Conservation (phyloP, 2,329 filamentous ascomycete species). For the Aspergillus hortae region DNA sequence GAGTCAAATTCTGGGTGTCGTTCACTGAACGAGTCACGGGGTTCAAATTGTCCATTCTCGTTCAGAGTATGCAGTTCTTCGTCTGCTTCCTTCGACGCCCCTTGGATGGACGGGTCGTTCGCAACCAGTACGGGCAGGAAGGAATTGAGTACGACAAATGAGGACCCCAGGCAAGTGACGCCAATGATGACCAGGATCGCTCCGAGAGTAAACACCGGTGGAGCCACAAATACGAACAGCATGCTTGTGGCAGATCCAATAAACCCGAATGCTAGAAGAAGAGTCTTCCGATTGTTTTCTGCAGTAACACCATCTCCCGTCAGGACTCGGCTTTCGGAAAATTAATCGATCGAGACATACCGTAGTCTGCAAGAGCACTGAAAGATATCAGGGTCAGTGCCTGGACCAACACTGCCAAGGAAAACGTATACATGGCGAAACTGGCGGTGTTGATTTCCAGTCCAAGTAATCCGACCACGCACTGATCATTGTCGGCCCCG, state of each 20-base stretch:
- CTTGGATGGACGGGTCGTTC: slow-evolving; percentile 61
- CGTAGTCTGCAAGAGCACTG: slow-evolving; percentile 68
- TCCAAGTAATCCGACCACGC: slow-evolving; percentile 30
- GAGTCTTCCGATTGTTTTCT: slow-evolving; percentile 66
- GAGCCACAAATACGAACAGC: slow-evolving; percentile 75
- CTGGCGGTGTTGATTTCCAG: slow-evolving; percentile 36
- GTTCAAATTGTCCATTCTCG: slow-evolving; percentile 9
- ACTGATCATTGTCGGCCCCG: slow-evolving; percentile 25
- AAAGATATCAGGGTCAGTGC: slow-evolving; percentile 77
- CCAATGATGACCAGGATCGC: slow-evolving; percentile 78
- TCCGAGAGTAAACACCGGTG: slow-evolving; percentile 72
- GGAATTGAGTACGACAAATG: slow-evolving; percentile 87
- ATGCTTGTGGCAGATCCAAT: slow-evolving; percentile 76
- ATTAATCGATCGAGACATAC: slow-evolving; percentile 41
- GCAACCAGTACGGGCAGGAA: slow-evolving; percentile 84
- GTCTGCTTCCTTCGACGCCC: slow-evolving; percentile 14
- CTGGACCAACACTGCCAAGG: slow-evolving; percentile 79
- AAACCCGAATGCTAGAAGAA: slow-evolving; percentile 76
- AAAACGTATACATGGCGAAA: slow-evolving; percentile 66
- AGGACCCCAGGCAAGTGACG: slow-evolving; percentile 85
- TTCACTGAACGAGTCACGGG: slow-evolving; percentile 12
- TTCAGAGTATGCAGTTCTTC: slow-evolving; percentile 25
- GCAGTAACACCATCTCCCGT: not conserved
- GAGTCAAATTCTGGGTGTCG: slow-evolving; percentile 22
- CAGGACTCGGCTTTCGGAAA: not conserved